phyloP scores from a whole-genome alignment of 1,284 basidiomycete genomes.

The Farysia itapuensis region DNA sequence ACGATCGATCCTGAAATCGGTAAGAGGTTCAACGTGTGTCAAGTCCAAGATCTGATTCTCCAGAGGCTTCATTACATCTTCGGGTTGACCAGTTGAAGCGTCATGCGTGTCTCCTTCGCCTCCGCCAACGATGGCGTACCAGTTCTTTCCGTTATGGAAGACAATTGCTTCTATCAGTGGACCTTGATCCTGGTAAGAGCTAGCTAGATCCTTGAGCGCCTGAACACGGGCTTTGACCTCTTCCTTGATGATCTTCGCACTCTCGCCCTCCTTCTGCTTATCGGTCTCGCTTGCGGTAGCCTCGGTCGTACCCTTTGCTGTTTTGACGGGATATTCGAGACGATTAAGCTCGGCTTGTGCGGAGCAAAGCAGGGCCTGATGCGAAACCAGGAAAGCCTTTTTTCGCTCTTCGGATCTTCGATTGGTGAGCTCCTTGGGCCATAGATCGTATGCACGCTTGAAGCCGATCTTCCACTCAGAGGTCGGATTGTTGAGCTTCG shows the following conservation, averaged over 20 bases:
- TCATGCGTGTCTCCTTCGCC: conserved; percentile 56
- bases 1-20: conserved; percentile 56
- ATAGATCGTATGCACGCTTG: conserved; percentile 59
- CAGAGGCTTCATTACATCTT: conserved; percentile 23
- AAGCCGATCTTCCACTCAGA: conserved; percentile 58
- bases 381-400: conserved; percentile 53
- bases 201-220: conserved; percentile 52
- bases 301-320: conserved; percentile 1
- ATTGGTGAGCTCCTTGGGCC: conserved; percentile 55
- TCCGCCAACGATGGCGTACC: conserved; percentile 58
- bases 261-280: conserved; percentile 19
- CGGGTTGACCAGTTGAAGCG: conserved; percentile 42
- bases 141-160: conserved; percentile 59
- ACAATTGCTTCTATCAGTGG: conserved; percentile 58
- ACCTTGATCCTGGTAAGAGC: conserved; percentile 54
- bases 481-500: conserved; percentile 49
- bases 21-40: conserved; percentile 39
- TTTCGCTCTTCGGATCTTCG: conserved; percentile 54
- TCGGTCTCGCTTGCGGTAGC: conserved; percentile 6
- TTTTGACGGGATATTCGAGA: conserved; percentile 11
- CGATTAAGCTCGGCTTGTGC: conserved; percentile 46
- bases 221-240: conserved; percentile 55
- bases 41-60: conserved; percentile 47
- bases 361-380: conserved; percentile 45
- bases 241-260: conserved; percentile 33